Conservation (phyloP, 306 rosid species). For the Corylus avellana region DNA sequence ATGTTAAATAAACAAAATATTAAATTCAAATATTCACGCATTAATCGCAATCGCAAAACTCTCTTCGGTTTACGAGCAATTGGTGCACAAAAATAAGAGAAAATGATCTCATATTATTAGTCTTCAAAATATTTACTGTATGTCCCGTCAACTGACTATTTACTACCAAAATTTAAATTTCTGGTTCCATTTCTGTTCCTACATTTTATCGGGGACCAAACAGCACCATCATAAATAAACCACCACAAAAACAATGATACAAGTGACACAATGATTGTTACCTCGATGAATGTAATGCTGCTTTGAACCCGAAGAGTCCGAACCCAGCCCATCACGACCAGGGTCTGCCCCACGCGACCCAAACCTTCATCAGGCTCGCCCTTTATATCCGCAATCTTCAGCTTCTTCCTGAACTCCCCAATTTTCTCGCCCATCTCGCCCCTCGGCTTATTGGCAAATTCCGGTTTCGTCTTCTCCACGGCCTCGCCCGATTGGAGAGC, state of each 20-base stretch:
- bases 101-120: too few species aligned
- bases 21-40: neutral
- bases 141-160: neutral
- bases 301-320: constrained; percentile 84
- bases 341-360: constrained; percentile 55
- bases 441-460: constrained; percentile 22
- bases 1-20: neutral
- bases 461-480: constrained; percentile 33
- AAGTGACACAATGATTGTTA: constrained; percentile 7
- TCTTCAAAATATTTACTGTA: neutral
- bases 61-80: neutral
- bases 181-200: neutral
- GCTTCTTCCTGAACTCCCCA: constrained; percentile 76
- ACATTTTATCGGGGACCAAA: neutral
- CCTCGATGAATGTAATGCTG: constrained; percentile 84
- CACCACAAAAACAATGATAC: neutral
- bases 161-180: neutral
- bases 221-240: neutral
- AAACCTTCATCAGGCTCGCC: constrained; percentile 53
- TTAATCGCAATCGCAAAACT: neutral
- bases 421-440: constrained; percentile 38
- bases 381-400: constrained; percentile 63
- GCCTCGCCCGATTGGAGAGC: constrained; percentile 54
- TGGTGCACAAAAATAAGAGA: neutral
- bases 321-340: constrained; percentile 77